Conservation (phyloP, 305 asterid genomes). For the Fraxinus albicans region DNA sequence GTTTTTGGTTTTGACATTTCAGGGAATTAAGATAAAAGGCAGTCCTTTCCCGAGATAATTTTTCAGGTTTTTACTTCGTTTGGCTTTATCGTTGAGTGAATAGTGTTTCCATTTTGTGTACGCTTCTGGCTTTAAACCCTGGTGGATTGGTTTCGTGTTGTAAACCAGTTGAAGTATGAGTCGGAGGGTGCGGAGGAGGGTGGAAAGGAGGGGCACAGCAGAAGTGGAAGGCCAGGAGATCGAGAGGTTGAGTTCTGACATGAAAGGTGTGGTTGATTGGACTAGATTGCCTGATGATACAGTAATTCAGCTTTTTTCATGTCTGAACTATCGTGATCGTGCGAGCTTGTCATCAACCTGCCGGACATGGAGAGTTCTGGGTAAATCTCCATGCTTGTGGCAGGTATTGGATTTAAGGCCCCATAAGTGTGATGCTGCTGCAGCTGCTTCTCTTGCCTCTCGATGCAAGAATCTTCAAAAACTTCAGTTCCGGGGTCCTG, state of each 20-base stretch:
- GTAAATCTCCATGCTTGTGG: slow-evolving; percentile 79
- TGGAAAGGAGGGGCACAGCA: slow-evolving; percentile 51
- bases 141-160: slow-evolving; percentile 12
- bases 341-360: slow-evolving; percentile 89
- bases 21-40: background rate
- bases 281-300: slow-evolving; percentile 79
- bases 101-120: background rate
- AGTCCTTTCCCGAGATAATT: background rate
- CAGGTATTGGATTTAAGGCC: slow-evolving; percentile 69
- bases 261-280: slow-evolving; percentile 63
- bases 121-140: slow-evolving; percentile 1
- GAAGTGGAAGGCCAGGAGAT: slow-evolving; percentile 45
- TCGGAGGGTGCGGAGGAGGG: slow-evolving; percentile 73
- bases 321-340: slow-evolving; percentile 80
- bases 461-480: slow-evolving; percentile 67
- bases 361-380: slow-evolving; percentile 69
- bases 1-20: background rate
- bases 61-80: background rate
- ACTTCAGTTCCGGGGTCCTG: slow-evolving; percentile 83
- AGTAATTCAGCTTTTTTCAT: slow-evolving; percentile 64
- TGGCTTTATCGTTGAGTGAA: slow-evolving; percentile 16
- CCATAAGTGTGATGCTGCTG: slow-evolving; percentile 59
- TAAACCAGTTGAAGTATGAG: slow-evolving; percentile 47
- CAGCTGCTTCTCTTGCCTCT: slow-evolving; percentile 62
- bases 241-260: slow-evolving; percentile 38